Percentiles rank a stretch among this genome's conserved stretches.
Evolutionary conservation across 2,329 filamentous ascomycete genomes (phyloP).

Genomic region (Plectosphaerella sp.): DNA sequence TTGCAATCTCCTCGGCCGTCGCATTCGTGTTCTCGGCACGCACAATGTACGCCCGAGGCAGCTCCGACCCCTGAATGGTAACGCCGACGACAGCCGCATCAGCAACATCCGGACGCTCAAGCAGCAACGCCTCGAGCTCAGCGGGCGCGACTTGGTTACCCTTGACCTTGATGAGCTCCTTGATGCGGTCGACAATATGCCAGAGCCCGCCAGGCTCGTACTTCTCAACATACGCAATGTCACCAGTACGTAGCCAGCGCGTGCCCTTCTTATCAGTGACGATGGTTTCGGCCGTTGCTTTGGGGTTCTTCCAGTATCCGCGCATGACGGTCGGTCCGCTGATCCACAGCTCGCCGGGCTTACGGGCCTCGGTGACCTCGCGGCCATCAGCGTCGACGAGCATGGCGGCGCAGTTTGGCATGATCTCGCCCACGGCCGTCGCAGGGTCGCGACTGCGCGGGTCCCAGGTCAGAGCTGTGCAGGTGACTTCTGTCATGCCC

Average conservation of each 20-base stretch:
- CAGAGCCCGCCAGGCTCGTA: constrained; percentile 45
- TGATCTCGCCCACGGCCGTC: constrained; percentile 59
- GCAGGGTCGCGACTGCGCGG: constrained; percentile 35
- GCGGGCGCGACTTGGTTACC: constrained; percentile 56
- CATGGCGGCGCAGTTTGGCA: constrained; percentile 65
- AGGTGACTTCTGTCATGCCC: constrained; percentile 85
- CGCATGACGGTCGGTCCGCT: constrained; percentile 68
- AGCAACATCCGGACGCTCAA: constrained; percentile 39
- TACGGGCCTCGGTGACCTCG: constrained; percentile 43
- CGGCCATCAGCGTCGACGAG: constrained; percentile 56
- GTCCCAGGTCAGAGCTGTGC: constrained; percentile 63
- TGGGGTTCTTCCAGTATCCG: constrained; percentile 70
- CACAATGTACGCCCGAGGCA: constrained; percentile 60
- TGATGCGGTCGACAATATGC: constrained; percentile 67
- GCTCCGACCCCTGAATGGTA: constrained; percentile 48
- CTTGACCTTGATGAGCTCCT: constrained; percentile 62
- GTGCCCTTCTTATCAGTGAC: constrained; percentile 40
- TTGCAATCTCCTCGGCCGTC: constrained; percentile 51
- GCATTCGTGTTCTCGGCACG: constrained; percentile 35
- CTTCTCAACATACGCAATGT: constrained; percentile 63
- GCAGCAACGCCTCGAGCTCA: constrained; percentile 34
- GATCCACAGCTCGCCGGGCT: constrained; percentile 70
- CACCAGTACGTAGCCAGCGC: constrained; percentile 71
- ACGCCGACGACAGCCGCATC: constrained; percentile 65
- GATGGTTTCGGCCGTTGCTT: constrained; percentile 59